A percentile compares a stretch with the other conserved stretches of the same genome.
These are phyloP conservation scores for Pseudopediastrum boryanum DNA, from an alignment of 139 green algal genomes.

Conservation along the genomic window DNA sequence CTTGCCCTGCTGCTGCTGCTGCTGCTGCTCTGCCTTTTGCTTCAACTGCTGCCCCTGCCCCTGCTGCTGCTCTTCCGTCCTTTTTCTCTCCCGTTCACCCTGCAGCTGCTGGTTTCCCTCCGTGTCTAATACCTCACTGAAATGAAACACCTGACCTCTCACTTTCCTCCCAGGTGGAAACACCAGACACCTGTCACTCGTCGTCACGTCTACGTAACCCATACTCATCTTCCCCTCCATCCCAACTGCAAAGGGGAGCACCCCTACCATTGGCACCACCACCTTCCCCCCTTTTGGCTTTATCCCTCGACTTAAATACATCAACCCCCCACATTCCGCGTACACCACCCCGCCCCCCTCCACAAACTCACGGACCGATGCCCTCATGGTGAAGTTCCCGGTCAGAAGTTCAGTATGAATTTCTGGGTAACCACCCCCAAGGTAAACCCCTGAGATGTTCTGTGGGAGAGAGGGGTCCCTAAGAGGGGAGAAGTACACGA, in stretches of 20 bases:
- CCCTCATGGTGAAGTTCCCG: conserved; percentile 60
- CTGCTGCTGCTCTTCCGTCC: not conserved
- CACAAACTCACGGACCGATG: conserved; percentile 71
- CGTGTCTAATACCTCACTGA: conserved; percentile 49
- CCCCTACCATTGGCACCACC: conserved; percentile 49
- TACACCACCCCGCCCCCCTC: conserved; percentile 88
- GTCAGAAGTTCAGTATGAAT: conserved; percentile 67
- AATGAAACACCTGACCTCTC: conserved; percentile 82
- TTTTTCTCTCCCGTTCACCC: not conserved
- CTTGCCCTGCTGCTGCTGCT: not conserved
- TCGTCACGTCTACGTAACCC: conserved; percentile 82
- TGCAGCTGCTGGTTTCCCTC: not conserved
- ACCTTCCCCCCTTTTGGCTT: not conserved
- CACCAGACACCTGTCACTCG: conserved; percentile 50
- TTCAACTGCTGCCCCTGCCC: not conserved
- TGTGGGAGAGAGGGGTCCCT: conserved; percentile 64
- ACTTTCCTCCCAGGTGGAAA: conserved; percentile 61
- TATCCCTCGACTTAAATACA: conserved; percentile 57
- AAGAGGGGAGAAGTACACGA: conserved; percentile 87
- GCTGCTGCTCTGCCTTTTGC: no score
- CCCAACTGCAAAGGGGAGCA: conserved; percentile 82
- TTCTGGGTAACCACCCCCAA: conserved; percentile 89
- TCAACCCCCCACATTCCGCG: conserved; percentile 87
- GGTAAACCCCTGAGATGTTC: conserved; percentile 76
- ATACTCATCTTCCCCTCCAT: conserved; percentile 65